Evolutionary conservation across 805 yeast genomes (phyloP), one percentile per base, ranked within the genome.

Genomic region (Spencermartinsiella europaea): DNA sequence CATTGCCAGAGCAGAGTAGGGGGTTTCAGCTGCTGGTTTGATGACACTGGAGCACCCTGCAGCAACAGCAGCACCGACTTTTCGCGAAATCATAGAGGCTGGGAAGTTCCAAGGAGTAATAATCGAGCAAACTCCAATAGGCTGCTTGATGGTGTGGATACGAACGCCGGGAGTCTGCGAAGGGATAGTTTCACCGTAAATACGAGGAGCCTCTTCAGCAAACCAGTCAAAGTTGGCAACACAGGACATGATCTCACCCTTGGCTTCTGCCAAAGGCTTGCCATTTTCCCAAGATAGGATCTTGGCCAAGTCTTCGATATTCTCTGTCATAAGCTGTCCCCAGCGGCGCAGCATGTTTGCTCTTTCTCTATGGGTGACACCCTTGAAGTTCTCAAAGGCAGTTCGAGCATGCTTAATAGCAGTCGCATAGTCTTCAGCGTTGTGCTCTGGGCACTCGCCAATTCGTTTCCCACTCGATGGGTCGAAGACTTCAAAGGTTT

Each of bases 141-240:
- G 91, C 61, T 83, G 88, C 55, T 79, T 76, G 49, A 79, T 54
- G 3, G 87, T 71, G 45, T 81, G 55, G 49, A 84, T 79, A 49
- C 81, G 71, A 40, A 62, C 58, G 21, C 67, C 54, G 1, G 75
- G 62, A 49, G 67, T 69, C 43, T 75, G 69, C 2, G 87, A 76
- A n/a, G 76, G 74, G 45, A 84, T 77, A 15, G 74, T 67, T 52
- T 80, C 82, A n/a, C 91, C 93, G 45, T 77, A 68, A 21, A 76
- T 64, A 55, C 88, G 74, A 34, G 88, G 85, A 5, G 91, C 91
- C 42, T 59, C 59, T 63, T 84, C 93, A 27, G 95, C 73, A 61
- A 80, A 90, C 96, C 97, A 90, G 60, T 87, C 89, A 63, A 86
- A 84, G 65, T 84, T 89, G 4, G 85, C 76, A 1, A 87, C 83